These are phyloP conservation scores for Aspergillus ostianus DNA, from an alignment of 495 filamentous ascomycete genomes.

Conservation along the genomic window DNA sequence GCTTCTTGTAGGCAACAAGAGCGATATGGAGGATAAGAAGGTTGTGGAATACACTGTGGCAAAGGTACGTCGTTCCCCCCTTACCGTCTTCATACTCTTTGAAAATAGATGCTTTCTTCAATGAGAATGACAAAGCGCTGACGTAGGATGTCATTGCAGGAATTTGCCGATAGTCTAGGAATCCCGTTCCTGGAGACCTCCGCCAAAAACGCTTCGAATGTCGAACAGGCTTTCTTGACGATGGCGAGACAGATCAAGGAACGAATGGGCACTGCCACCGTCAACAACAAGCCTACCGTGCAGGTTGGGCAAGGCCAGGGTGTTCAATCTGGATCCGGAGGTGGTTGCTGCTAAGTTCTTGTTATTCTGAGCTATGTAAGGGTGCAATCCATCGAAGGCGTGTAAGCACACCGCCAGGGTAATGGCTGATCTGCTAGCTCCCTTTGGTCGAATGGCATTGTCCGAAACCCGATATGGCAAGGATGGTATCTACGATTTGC, in stretches of 20 bases:
- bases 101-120: neutral
- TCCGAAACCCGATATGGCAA: conserved; percentile 8
- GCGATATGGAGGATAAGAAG: conserved; percentile 99
- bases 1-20: conserved; percentile 98
- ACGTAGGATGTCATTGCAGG: conserved; percentile 51
- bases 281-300: conserved; percentile 98
- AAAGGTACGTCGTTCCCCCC: conserved; percentile 60
- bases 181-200: conserved; percentile 99
- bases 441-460: neutral
- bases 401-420: neutral
- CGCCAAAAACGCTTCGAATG: conserved; percentile 98
- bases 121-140: conserved; percentile 13
- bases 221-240: conserved; percentile 99
- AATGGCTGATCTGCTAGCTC: neutral
- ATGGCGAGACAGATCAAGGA: conserved; percentile 99
- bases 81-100: neutral
- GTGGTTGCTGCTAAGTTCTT: conserved; percentile 84
- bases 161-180: conserved; percentile 97
- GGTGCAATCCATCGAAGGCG: neutral
- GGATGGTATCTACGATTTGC: conserved; percentile 1
- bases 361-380: conserved; percentile 6
- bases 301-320: conserved; percentile 92
- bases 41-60: conserved; percentile 99
- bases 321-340: conserved; percentile 84
- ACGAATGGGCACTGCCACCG: conserved; percentile 94